phyloP scores from a whole-genome alignment of 2,329 filamentous ascomycete species.

The Ceratocystiopsis brevicomis region DNA sequence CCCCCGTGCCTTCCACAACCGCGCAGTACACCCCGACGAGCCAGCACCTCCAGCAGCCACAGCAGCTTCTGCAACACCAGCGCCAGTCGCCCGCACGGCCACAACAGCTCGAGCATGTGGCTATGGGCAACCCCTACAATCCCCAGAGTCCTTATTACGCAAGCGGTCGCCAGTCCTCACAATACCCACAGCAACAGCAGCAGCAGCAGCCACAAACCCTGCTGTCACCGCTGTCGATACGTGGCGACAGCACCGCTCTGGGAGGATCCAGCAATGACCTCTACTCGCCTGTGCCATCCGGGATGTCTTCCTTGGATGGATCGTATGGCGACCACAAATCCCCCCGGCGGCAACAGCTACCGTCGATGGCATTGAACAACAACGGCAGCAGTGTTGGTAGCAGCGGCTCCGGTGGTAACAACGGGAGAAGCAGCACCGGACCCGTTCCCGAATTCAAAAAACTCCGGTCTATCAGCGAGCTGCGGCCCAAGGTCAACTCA shows the following conservation, averaged over 20 bases:
- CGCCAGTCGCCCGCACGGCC: slow-evolving; percentile 66
- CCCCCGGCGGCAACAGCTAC: slow-evolving; percentile 23
- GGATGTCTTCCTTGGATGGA: slow-evolving; percentile 52
- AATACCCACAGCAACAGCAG: slow-evolving; percentile 5
- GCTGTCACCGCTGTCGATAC: slow-evolving; percentile 53
- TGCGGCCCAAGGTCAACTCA: slow-evolving; percentile 64
- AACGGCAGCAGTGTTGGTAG: slow-evolving; percentile 1
- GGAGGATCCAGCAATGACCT: slow-evolving; percentile 54
- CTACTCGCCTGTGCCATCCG: slow-evolving; percentile 29
- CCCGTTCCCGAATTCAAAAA: slow-evolving; percentile 79
- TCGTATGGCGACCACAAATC: slow-evolving; percentile 41
- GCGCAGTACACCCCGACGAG: slow-evolving; percentile 31
- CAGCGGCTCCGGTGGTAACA: not conserved
- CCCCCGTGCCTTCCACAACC: slow-evolving; percentile 24
- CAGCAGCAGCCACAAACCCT: slow-evolving; percentile 39
- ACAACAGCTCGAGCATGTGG: slow-evolving; percentile 32
- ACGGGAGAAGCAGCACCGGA: slow-evolving; percentile 27
- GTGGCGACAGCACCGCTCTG: slow-evolving; percentile 19
- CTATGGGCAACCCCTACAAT: slow-evolving; percentile 13
- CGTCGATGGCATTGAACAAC: slow-evolving; percentile 12
- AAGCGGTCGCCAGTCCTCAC: slow-evolving; percentile 21
- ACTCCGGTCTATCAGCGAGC: slow-evolving; percentile 50
- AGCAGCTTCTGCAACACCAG: slow-evolving; percentile 12
- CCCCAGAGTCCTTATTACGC: slow-evolving; percentile 37
- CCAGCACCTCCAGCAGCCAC: slow-evolving; percentile 6